Percentiles rank a stretch among this genome's conserved stretches.
Conservation (phyloP, 345 rosid genomes). For the Rhizophora apiculata region DNA sequence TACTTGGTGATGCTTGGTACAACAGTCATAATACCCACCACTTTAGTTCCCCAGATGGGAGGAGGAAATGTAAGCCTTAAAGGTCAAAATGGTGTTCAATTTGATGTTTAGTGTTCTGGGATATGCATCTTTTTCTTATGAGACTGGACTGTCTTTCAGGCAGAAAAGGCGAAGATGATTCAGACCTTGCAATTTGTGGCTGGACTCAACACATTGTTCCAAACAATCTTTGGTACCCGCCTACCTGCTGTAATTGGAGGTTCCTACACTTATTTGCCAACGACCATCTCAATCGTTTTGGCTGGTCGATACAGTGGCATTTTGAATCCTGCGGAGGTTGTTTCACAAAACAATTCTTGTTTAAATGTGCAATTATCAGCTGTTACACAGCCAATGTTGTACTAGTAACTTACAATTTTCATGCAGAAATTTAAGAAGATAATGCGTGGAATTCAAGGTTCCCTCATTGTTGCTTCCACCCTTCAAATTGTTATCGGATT, state of each 20-base stretch:
- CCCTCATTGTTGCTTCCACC: constrained; percentile 91
- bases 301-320: constrained; percentile 79
- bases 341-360: background rate
- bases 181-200: constrained; percentile 93
- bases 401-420: constrained; percentile 12
- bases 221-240: constrained; percentile 80
- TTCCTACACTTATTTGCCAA: constrained; percentile 76
- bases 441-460: constrained; percentile 89
- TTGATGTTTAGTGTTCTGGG: constrained; percentile 15
- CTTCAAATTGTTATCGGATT: constrained; percentile 88
- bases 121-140: constrained; percentile 13
- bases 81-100: background rate
- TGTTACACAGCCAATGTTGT: background rate
- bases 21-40: constrained; percentile 75
- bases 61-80: constrained; percentile 72
- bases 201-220: constrained; percentile 74
- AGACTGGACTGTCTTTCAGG: constrained; percentile 35
- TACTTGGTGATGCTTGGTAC: constrained; percentile 98
- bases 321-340: constrained; percentile 83
- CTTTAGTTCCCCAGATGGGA: constrained; percentile 93
- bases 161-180: constrained; percentile 88
- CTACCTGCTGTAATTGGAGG: constrained; percentile 90
- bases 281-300: constrained; percentile 78
- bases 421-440: constrained; percentile 80
- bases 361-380: background rate